Conservation (phyloP, 352 stramenopile genomes). For the Hyphochytrium catenoides region DNA sequence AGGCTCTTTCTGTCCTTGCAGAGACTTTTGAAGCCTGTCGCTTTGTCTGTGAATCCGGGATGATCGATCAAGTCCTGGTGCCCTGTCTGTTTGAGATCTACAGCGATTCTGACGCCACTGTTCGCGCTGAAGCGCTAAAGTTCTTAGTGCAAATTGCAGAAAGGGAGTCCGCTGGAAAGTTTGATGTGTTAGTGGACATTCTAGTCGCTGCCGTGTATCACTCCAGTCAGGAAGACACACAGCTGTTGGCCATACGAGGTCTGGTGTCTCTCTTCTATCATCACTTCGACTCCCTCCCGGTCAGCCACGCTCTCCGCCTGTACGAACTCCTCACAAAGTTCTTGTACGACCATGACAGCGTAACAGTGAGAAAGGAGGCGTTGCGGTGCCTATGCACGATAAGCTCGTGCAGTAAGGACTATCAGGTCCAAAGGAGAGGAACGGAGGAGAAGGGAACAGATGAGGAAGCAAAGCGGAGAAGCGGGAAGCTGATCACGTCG, state of each 20-base stretch:
- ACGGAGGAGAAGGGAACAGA: too few relatives aligned
- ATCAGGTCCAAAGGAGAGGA: too few relatives aligned
- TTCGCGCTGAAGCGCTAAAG: slow-evolving; percentile 26
- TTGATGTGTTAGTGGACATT: slow-evolving; percentile 45
- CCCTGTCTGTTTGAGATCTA: slow-evolving; percentile 35
- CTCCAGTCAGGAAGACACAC: slow-evolving; percentile 33
- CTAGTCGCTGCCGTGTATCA: slow-evolving; percentile 32
- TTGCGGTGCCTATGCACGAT: neutral
- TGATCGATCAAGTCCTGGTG: slow-evolving; percentile 55
- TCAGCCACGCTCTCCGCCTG: slow-evolving; percentile 31
- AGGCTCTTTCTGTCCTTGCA: slow-evolving; percentile 35
- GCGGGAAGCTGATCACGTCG: too few relatives aligned
- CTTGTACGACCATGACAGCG: too few relatives aligned
- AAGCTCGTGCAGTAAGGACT: neutral
- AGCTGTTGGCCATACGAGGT: slow-evolving; percentile 23
- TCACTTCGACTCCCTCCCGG: slow-evolving; percentile 47
- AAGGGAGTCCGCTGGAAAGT: slow-evolving; percentile 46
- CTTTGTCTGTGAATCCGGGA: slow-evolving; percentile 49
- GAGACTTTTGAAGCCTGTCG: slow-evolving; percentile 41
- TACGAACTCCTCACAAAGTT: slow-evolving; percentile 41
- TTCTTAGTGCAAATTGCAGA: slow-evolving; percentile 37
- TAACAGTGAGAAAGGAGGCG: too few relatives aligned
- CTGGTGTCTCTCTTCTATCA: slow-evolving; percentile 45
- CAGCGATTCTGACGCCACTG: slow-evolving; percentile 26
- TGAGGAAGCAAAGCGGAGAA: too few relatives aligned